Evolutionary conservation across 805 yeast genomes (phyloP).

Genomic region (Ogataea neopini): DNA sequence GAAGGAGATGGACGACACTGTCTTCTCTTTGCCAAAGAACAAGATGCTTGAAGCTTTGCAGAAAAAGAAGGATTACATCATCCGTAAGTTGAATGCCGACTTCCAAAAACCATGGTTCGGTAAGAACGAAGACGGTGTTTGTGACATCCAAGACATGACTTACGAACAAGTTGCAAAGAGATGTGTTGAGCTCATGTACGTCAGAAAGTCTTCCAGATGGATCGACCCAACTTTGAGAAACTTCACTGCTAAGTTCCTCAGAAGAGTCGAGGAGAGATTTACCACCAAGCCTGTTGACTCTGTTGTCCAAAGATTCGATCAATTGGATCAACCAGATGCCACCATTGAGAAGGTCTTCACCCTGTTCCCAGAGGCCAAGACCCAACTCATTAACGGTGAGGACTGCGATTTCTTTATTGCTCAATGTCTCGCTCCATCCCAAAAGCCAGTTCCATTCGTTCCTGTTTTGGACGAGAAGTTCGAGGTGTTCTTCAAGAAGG

Average conservation of each 20-base stretch:
- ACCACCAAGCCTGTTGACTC: constrained; percentile 59
- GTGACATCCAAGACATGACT: constrained; percentile 94
- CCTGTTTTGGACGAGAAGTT: constrained; percentile 94
- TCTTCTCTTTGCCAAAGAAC: constrained; percentile 87
- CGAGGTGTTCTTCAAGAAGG: constrained; percentile 96
- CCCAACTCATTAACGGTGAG: constrained; percentile 89
- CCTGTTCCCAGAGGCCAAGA: constrained; percentile 71
- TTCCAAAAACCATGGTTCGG: constrained; percentile 99
- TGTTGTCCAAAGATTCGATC: constrained; percentile 69
- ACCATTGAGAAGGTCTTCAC: constrained; percentile 60
- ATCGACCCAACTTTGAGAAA: constrained; percentile 83
- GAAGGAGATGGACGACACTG: constrained; percentile 95
- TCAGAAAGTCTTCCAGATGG: constrained; percentile 79
- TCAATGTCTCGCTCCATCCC: constrained; percentile 77
- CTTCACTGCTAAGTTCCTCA: constrained; percentile 81
- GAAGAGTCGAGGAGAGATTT: constrained; percentile 97
- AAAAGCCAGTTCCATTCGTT: constrained; percentile 97
- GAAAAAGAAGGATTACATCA: constrained; percentile 84
- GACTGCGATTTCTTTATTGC: constrained; percentile 91
- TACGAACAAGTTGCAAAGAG: constrained; percentile 88
- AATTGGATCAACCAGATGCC: constrained; percentile 66
- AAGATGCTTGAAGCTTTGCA: constrained; percentile 78
- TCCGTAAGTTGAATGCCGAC: constrained; percentile 84
- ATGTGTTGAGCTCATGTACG: constrained; percentile 84
- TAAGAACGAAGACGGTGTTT: constrained; percentile 68